A percentile compares a stretch with the other conserved stretches of the same genome.
These are phyloP conservation scores for Hapsidospora chrysogenum DNA, from an alignment of 495 filamentous ascomycete genomes.

Conservation along the genomic window DNA sequence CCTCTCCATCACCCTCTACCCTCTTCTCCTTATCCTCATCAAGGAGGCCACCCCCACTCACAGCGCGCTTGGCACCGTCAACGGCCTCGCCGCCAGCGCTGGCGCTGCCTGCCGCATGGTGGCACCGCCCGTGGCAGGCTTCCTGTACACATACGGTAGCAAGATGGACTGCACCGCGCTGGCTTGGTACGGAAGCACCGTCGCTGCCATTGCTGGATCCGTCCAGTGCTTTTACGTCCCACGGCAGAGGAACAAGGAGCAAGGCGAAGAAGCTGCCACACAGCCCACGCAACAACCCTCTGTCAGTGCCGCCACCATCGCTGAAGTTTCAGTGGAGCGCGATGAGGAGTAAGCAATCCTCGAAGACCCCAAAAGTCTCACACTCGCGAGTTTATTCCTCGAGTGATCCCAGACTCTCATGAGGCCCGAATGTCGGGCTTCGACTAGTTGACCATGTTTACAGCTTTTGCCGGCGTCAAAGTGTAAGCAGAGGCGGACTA, in stretches of 20 bases:
- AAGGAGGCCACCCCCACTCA: slow-evolving; percentile 63
- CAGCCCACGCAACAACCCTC: background rate
- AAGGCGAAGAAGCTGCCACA: slow-evolving; percentile 1
- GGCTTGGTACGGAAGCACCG: slow-evolving; percentile 59
- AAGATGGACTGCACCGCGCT: slow-evolving; percentile 53
- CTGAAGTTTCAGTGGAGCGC: background rate
- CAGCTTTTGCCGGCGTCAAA: too few species aligned
- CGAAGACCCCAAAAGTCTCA: too few species aligned
- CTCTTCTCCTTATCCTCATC: slow-evolving; percentile 64
- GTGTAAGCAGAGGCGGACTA: too few species aligned
- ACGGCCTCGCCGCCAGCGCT: slow-evolving; percentile 64
- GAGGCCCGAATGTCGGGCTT: too few species aligned
- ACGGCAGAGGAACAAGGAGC: slow-evolving; percentile 12
- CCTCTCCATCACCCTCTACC: slow-evolving; percentile 61
- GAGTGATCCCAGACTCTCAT: too few species aligned
- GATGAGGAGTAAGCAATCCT: background rate
- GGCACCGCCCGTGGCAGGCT: slow-evolving; percentile 59
- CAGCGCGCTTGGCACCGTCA: slow-evolving; percentile 56
- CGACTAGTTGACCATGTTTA: too few species aligned
- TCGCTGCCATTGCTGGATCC: slow-evolving; percentile 53
- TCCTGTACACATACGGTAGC: slow-evolving; percentile 52
- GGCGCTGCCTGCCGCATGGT: slow-evolving; percentile 63
- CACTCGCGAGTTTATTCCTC: too few species aligned
- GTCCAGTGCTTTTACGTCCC: slow-evolving; percentile 52
- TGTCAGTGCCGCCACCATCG: background rate